Conservation (phyloP, 1,284 basidiomycete species). For the Ceratobasidium sp. region DNA sequence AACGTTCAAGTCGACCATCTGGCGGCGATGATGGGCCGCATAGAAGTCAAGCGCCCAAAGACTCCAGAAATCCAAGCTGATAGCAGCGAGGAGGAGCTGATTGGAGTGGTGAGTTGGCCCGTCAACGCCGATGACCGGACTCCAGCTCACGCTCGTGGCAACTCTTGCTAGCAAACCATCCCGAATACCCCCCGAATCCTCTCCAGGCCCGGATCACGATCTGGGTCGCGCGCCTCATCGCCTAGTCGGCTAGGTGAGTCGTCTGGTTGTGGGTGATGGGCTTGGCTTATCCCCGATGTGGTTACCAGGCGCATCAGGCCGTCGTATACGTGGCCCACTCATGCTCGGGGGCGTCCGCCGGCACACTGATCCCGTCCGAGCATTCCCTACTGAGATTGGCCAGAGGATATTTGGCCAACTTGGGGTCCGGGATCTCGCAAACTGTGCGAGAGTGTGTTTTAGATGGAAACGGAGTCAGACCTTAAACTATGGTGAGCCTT, state of each 20-base stretch:
- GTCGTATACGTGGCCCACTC: conserved; percentile 45
- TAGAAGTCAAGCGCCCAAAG: conserved; percentile 47
- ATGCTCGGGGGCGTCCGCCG: conserved; percentile 48
- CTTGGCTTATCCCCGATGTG: conserved; percentile 54
- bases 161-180: conserved; percentile 61
- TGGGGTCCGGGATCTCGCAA: conserved; percentile 69
- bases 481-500: conserved; percentile 77
- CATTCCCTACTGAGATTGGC: conserved; percentile 77
- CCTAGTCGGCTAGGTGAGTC: conserved; percentile 61
- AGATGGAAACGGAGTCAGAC: conserved; percentile 89
- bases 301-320: conserved; percentile 34
- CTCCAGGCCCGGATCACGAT: conserved; percentile 49
- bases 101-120: conserved; percentile 68
- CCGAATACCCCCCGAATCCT: conserved; percentile 65
- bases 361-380: conserved; percentile 67
- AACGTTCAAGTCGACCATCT: conserved; percentile 17
- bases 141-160: background rate
- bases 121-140: background rate
- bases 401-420: conserved; percentile 76
- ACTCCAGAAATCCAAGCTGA: conserved; percentile 52
- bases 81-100: conserved; percentile 74
- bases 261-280: conserved; percentile 54
- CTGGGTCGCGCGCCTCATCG: conserved; percentile 64
- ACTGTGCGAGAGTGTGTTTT: conserved; percentile 78
- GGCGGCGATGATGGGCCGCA: conserved; percentile 39